Conservation (phyloP, 305 asterid species). For the Fraxinus albicans region DNA sequence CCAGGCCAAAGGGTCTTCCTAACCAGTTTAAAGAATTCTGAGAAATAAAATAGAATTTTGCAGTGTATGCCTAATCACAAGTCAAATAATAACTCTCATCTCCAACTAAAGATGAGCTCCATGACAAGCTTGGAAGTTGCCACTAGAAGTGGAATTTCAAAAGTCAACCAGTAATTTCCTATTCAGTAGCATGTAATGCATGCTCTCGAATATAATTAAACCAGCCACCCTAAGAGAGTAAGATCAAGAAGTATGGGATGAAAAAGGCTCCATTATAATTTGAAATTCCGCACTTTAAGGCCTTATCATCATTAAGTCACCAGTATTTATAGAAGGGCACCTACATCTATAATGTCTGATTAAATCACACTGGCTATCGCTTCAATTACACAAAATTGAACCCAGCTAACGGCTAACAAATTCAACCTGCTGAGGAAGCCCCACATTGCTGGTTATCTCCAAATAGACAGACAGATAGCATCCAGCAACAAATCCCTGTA, state of each 20-base stretch:
- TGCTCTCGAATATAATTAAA: background rate
- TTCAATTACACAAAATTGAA: background rate
- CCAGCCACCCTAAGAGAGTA: background rate
- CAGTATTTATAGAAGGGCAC: background rate
- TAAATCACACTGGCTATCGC: background rate
- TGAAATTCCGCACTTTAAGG: background rate
- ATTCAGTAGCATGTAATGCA: background rate
- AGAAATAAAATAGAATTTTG: background rate
- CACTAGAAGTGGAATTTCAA: background rate
- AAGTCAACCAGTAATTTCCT: background rate
- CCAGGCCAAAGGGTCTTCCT: background rate
- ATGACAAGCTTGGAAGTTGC: background rate
- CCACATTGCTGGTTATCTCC: background rate
- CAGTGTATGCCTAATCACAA: background rate
- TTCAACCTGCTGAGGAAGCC: background rate
- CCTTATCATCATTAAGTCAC: background rate
- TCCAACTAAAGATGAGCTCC: background rate
- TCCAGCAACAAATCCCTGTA: background rate
- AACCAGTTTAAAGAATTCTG: background rate
- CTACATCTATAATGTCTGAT: background rate
- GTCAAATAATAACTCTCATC: background rate
- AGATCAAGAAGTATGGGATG: background rate
- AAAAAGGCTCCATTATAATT: background rate
- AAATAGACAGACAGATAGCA: background rate
- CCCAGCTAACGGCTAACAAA: background rate